Evolutionary conservation across 2,329 filamentous ascomycete genomes (phyloP).

Genomic region (Scortechinia acanthostroma): DNA sequence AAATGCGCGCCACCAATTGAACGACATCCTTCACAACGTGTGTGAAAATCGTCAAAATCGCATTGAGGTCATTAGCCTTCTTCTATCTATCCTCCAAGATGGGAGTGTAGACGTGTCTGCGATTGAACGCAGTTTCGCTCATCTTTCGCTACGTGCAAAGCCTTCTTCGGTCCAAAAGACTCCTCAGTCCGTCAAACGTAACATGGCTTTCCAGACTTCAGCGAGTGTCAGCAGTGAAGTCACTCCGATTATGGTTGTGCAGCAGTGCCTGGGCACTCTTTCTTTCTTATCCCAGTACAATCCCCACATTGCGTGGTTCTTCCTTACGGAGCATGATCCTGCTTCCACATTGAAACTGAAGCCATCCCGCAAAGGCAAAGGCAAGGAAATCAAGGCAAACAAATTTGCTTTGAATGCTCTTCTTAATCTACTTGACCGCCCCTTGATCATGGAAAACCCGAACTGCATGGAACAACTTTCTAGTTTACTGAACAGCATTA

Average conservation of each 20-base stretch:
- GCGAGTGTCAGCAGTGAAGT: conserved; percentile 54
- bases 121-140: conserved; percentile 89
- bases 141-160: conserved; percentile 84
- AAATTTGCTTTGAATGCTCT: conserved; percentile 91
- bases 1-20: conserved; percentile 75
- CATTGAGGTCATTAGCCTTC: conserved; percentile 83
- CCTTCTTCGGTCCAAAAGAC: conserved; percentile 67
- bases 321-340: conserved; percentile 84
- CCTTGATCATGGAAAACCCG: conserved; percentile 94
- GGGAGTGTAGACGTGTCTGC: conserved; percentile 88
- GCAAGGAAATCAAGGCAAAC: conserved; percentile 73
- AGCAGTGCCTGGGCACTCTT: conserved; percentile 84
- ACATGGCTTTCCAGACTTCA: conserved; percentile 42
- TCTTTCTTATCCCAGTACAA: conserved; percentile 80
- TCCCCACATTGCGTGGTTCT: conserved; percentile 80
- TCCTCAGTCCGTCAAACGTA: conserved; percentile 72
- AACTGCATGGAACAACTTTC: conserved; percentile 91
- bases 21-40: conserved; percentile 81
- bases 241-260: conserved; percentile 88
- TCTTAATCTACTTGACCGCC: conserved; percentile 80
- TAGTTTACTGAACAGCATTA: conserved; percentile 79
- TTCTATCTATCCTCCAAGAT: conserved; percentile 90
- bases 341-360: conserved; percentile 72
- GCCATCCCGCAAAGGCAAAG: conserved; percentile 77
- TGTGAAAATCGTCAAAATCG: conserved; percentile 96